Conservation (phyloP, 371 early-diverging fungal genomes). For the Syncephalis plumigaleata region DNA sequence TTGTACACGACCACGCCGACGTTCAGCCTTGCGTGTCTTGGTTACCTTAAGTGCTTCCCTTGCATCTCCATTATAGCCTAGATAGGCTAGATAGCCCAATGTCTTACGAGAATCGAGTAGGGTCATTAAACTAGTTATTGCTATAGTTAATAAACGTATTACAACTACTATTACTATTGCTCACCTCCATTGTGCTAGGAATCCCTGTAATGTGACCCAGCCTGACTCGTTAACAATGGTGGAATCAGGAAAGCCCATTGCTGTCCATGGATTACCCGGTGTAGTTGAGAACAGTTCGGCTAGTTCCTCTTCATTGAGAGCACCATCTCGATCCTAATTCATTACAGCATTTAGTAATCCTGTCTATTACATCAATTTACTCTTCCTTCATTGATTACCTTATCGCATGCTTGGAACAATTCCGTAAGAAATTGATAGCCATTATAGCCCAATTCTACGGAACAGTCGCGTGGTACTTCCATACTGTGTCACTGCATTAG, state of each 20-base stretch:
- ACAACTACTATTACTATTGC: background rate
- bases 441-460: slow-evolving; percentile 80
- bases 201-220: slow-evolving; percentile 85
- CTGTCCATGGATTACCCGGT: slow-evolving; percentile 81
- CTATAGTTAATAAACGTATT: background rate
- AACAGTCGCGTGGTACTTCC: slow-evolving; percentile 75
- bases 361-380: background rate
- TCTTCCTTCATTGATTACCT: slow-evolving; percentile 26
- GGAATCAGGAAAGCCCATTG: slow-evolving; percentile 74
- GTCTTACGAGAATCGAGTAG: slow-evolving; percentile 75
- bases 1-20: slow-evolving; percentile 65
- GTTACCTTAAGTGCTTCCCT: slow-evolving; percentile 52
- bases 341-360: background rate
- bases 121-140: slow-evolving; percentile 71
- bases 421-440: slow-evolving; percentile 94
- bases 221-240: slow-evolving; percentile 78
- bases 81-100: slow-evolving; percentile 82
- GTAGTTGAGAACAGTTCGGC: slow-evolving; percentile 71
- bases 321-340: slow-evolving; percentile 81
- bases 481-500: slow-evolving; percentile 23
- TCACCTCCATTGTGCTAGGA: slow-evolving; percentile 92
- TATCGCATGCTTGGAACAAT: slow-evolving; percentile 80
- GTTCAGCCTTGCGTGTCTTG: slow-evolving; percentile 35
- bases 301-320: slow-evolving; percentile 67
- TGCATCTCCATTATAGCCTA: slow-evolving; percentile 77